Percentiles rank a stretch among this genome's conserved stretches.
phyloP scores from a whole-genome alignment of 2,329 filamentous ascomycete genomes.

The Fusarium setosum region DNA sequence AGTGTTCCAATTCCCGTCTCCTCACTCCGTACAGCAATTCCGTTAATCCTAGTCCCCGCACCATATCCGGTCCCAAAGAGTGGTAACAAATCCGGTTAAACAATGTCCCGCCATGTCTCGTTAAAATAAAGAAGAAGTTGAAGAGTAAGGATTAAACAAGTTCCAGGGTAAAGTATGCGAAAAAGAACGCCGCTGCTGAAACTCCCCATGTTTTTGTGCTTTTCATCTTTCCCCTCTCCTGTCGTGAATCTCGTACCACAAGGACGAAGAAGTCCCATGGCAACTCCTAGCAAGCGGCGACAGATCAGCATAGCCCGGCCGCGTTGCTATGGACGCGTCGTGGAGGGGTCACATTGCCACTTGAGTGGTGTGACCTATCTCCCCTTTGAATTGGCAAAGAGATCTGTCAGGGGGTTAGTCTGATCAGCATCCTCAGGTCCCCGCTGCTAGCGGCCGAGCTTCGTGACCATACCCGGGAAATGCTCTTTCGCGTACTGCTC shows the following conservation, averaged over 20 bases:
- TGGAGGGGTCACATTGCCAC: neutral
- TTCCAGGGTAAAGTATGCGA: constrained; percentile 30
- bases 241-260: neutral
- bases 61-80: constrained; percentile 35
- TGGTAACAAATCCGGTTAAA: constrained; percentile 27
- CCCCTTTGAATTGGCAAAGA: constrained; percentile 52
- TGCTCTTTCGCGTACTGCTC: constrained; percentile 96
- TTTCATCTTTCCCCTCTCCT: constrained; percentile 19
- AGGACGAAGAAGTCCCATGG: neutral
- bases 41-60: constrained; percentile 20
- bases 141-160: constrained; percentile 40
- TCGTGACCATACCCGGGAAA: constrained; percentile 68
- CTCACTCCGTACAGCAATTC: constrained; percentile 20
- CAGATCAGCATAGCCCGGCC: neutral
- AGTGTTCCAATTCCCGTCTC: constrained; percentile 31
- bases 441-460: constrained; percentile 38
- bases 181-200: constrained; percentile 36
- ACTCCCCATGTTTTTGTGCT: constrained; percentile 29
- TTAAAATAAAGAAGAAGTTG: constrained; percentile 22
- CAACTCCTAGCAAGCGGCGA: neutral
- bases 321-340: neutral
- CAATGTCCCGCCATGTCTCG: constrained; percentile 28
- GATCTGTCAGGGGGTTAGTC: constrained; percentile 50
- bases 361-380: constrained; percentile 42
- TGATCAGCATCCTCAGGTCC: constrained; percentile 30